A percentile compares a stretch with the other conserved stretches of the same genome.
Conservation (phyloP, 441 rosid genomes). For the Macaranga tanarius region DNA sequence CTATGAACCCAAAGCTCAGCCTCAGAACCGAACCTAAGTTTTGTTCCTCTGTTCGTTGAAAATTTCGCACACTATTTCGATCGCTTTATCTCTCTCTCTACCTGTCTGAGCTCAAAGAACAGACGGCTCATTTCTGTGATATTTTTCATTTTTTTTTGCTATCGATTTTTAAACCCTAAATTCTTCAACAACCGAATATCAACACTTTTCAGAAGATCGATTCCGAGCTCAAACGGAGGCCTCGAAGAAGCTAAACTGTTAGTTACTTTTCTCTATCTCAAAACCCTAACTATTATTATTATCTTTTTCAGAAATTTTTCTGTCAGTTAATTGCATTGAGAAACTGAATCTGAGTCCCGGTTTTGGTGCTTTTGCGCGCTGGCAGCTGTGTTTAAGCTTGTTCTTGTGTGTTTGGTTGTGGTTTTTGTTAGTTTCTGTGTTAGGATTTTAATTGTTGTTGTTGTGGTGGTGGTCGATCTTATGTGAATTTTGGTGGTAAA, state of each 20-base stretch:
- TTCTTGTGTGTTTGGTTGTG: slow-evolving; percentile 11
- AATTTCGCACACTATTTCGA: slow-evolving; percentile 47
- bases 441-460: slow-evolving; percentile 8
- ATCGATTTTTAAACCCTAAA: slow-evolving; percentile 47
- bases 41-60: slow-evolving; percentile 65
- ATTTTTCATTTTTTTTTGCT: background rate
- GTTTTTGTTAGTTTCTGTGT: slow-evolving; percentile 20
- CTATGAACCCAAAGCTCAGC: slow-evolving; percentile 28
- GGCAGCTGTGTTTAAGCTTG: slow-evolving; percentile 23
- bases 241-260: slow-evolving; percentile 30
- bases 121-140: slow-evolving; percentile 19
- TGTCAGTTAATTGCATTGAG: slow-evolving; percentile 3
- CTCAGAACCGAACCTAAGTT: slow-evolving; percentile 48
- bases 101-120: slow-evolving; percentile 20
- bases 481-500: slow-evolving; percentile 16
- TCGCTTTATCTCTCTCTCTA: slow-evolving; percentile 47
- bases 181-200: slow-evolving; percentile 21
- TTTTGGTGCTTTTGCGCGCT: slow-evolving; percentile 15
- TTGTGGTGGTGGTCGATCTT: slow-evolving; percentile 31
- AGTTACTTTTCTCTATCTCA: slow-evolving; percentile 28
- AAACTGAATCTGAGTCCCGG: slow-evolving; percentile 23
- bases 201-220: slow-evolving; percentile 32
- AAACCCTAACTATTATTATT: slow-evolving; percentile 45
- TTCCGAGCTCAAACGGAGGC: slow-evolving; percentile 32
- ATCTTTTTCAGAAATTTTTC: background rate